Evolutionary conservation across 495 filamentous ascomycete genomes (phyloP).

Genomic region (Hypoxylon trugodes): DNA sequence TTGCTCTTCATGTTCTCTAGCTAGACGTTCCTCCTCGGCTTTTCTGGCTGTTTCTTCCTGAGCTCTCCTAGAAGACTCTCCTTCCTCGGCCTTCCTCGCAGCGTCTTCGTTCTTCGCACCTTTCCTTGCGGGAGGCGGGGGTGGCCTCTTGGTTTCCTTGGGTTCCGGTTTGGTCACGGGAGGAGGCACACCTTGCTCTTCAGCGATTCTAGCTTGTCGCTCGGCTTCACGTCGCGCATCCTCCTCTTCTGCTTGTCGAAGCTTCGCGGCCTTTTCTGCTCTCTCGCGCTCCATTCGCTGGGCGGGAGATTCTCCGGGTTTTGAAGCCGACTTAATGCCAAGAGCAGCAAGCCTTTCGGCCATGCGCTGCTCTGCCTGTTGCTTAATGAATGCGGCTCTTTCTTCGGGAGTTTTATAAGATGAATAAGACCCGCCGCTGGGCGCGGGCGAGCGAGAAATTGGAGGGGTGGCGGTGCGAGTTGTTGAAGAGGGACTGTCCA

Average conservation of each 20-base stretch:
- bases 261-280: conserved; percentile 84
- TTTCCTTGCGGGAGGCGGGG: conserved; percentile 85
- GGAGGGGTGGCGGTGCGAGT: conserved; percentile 57
- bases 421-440: conserved; percentile 67
- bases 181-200: conserved; percentile 77
- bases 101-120: conserved; percentile 69
- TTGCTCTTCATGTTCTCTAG: conserved; percentile 80
- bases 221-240: conserved; percentile 90
- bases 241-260: conserved; percentile 91
- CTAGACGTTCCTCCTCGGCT: conserved; percentile 62
- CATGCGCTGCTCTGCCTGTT: conserved; percentile 96
- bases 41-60: conserved; percentile 61
- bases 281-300: conserved; percentile 90
- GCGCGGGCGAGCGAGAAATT: conserved; percentile 46
- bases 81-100: conserved; percentile 62
- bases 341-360: conserved; percentile 95
- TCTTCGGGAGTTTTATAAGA: conserved; percentile 92
- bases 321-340: conserved; percentile 81
- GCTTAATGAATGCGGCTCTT: conserved; percentile 92
- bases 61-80: conserved; percentile 56
- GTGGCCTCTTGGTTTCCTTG: conserved; percentile 84
- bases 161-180: conserved; percentile 62
- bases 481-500: conserved; percentile 51
- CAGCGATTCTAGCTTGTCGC: conserved; percentile 82
- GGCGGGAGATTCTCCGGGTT: conserved; percentile 75